Conservation (phyloP, 108 stramenopile species). For the Cylindrotheca closterium region DNA sequence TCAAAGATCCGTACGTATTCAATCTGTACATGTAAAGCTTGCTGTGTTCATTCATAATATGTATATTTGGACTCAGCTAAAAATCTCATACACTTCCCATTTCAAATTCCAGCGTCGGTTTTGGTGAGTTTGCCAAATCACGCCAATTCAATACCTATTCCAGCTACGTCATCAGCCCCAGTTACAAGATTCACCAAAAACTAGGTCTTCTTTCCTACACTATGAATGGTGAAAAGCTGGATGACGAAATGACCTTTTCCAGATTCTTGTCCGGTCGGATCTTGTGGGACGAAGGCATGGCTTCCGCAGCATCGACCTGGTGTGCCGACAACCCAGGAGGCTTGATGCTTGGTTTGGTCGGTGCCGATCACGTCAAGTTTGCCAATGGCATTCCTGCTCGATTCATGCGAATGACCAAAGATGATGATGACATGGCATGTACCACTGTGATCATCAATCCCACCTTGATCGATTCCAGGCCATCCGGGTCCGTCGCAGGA, state of each 20-base stretch:
- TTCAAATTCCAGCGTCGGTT: conserved; percentile 25
- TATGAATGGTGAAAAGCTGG: conserved; percentile 56
- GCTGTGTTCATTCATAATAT: neutral
- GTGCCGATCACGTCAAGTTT: conserved; percentile 83
- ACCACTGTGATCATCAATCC: conserved; percentile 67
- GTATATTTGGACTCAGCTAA: neutral
- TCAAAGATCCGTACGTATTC: conserved; percentile 48
- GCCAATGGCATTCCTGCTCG: conserved; percentile 67
- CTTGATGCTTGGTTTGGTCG: conserved; percentile 64
- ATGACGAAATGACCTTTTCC: conserved; percentile 63
- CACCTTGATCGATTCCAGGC: conserved; percentile 65
- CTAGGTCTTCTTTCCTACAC: conserved; percentile 63
- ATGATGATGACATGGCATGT: conserved; percentile 30
- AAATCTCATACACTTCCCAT: neutral
- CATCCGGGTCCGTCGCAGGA: conserved; percentile 44
- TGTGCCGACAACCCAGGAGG: conserved; percentile 45
- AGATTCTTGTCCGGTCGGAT: conserved; percentile 72
- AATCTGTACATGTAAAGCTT: neutral
- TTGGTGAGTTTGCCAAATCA: conserved; percentile 52
- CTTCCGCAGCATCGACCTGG: conserved; percentile 54
- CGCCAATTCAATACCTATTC: conserved; percentile 55
- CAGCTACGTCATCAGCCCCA: conserved; percentile 66
- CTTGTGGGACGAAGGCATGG: conserved; percentile 85
- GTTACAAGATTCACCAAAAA: conserved; percentile 54
- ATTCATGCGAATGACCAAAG: conserved; percentile 47